Percentiles rank a stretch among this genome's conserved stretches.
Evolutionary conservation across 164 flowering plant genomes (phyloP).

Genomic region (Aristolochia californica): DNA sequence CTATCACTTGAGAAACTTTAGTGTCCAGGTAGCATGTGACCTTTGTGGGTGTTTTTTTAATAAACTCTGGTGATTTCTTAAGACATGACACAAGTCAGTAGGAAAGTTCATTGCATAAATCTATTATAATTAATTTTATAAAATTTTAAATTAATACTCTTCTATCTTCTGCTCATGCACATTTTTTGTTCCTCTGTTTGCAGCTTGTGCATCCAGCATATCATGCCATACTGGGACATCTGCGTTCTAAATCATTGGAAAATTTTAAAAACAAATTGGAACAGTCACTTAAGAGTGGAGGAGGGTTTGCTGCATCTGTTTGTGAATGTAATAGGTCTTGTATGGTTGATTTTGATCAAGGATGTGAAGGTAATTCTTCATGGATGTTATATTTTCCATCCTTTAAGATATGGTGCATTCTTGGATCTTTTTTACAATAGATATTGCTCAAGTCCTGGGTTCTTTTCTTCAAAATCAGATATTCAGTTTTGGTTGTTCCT

Average conservation of each 20-base stretch:
- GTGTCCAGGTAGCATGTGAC: background rate
- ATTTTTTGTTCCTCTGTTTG: constrained; percentile 6
- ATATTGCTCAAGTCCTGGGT: background rate
- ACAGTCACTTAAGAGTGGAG: constrained; percentile 25
- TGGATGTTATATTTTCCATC: background rate
- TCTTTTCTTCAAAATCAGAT: background rate
- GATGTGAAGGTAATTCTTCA: constrained; percentile 35
- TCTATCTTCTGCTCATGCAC: background rate
- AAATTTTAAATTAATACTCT: background rate
- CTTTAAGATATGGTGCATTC: background rate
- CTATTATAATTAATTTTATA: background rate
- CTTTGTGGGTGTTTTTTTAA: background rate
- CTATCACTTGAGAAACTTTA: background rate
- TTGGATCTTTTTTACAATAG: background rate
- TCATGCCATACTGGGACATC: constrained; percentile 42
- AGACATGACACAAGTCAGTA: background rate
- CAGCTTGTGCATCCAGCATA: constrained; percentile 52
- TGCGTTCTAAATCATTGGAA: constrained; percentile 30
- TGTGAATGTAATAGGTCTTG: constrained; percentile 24
- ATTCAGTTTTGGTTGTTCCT: background rate
- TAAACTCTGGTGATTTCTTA: background rate
- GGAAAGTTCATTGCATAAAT: background rate
- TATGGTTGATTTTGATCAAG: constrained; percentile 45
- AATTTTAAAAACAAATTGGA: constrained; percentile 38
- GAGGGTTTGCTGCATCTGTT: constrained; percentile 54